Evolutionary conservation across 192 early-diverging fungal species (phyloP), one percentile per base, ranked within the genome.

Genomic region (Rhizophagus prolifer): DNA sequence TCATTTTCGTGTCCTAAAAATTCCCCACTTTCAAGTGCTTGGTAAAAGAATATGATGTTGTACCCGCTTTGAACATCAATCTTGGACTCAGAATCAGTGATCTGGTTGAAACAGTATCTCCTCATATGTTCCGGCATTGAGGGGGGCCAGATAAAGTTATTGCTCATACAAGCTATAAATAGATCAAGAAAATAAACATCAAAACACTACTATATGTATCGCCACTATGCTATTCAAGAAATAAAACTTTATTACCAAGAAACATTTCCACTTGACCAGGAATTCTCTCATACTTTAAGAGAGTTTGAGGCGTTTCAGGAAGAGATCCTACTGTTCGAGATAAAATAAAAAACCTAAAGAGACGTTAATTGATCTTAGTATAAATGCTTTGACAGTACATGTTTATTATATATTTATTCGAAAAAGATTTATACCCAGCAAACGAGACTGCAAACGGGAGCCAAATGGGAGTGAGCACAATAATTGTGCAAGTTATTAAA

Each of bases 11-110:
- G 70, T 58, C 54, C 70, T 8, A 36, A 14, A 72, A 72, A 72
- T 72, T 58, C 23, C 9, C 47, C 47, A 10, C 10, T 58, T 9
- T 72, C 54, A 25, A 72, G 70, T 72, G 26, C 47, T 23, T 72
- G 34, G 31, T 72, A 59, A 30, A 72, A 72, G 38, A 72, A 72
- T 72, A 72, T 21, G 28, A 38, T 21, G 54, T 72, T 72, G 26
- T 31, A 14, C 58, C 71, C 71, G 21, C 60, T 4, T 23, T 72
- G 47, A 41, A 31, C 70, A 28, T 41, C 70, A 68, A n/a, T 12
- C n/a, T 70, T 19, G 4, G 16, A 70, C 16, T 70, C 25, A 9
- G 23, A 6, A 16, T 50, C 69, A 70, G n/a, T 13, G 41, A 70
- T 70, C 8, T 16, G 3, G 34, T 26, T 9, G 28, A 50, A 47